phyloP scores from a whole-genome alignment of 768 basidiomycete genomes.

The Ramaria rubella region DNA sequence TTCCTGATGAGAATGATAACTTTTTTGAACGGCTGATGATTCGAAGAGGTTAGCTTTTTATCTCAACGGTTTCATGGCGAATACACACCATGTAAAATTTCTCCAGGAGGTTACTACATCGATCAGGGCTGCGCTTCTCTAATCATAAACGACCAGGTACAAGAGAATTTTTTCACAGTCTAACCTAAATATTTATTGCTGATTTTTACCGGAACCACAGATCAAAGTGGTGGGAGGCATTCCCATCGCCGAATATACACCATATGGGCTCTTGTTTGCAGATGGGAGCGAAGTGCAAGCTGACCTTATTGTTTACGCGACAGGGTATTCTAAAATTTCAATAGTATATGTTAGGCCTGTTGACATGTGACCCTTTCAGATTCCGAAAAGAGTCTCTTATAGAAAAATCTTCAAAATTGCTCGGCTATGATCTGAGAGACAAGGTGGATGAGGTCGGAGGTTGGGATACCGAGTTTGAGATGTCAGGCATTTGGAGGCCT shows the following conservation, averaged over 20 bases:
- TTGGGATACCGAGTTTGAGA: background rate
- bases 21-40: background rate
- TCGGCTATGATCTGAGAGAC: background rate
- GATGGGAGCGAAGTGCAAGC: conserved; percentile 5
- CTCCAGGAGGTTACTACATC: conserved; percentile 3
- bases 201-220: too few species aligned
- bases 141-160: conserved; percentile 3
- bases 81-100: background rate
- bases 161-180: background rate
- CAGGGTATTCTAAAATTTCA: conserved; percentile 1
- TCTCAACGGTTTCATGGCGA: background rate
- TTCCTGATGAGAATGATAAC: background rate
- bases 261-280: background rate
- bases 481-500: conserved; percentile 1
- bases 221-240: conserved; percentile 7
- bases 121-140: conserved; percentile 11
- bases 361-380: background rate
- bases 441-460: background rate
- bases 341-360: too few species aligned
- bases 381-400: background rate
- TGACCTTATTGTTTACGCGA: conserved; percentile 11
- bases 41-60: background rate
- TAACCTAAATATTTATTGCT: background rate
- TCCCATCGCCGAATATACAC: background rate
- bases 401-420: background rate